These are phyloP conservation scores for Kodamaea plutei DNA, from an alignment of 1,139 yeast genomes.

Conservation along the genomic window DNA sequence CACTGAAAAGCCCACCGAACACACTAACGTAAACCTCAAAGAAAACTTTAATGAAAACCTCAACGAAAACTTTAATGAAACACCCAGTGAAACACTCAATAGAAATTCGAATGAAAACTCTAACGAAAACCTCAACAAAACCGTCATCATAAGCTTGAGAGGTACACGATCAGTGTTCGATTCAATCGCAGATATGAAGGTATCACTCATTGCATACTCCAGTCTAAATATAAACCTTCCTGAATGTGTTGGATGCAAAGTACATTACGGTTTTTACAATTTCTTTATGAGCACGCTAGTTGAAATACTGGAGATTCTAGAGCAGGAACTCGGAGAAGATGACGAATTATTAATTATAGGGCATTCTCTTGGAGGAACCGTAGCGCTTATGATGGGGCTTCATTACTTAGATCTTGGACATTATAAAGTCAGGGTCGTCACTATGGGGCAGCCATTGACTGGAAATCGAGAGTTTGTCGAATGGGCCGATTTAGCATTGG, in stretches of 20 bases:
- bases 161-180: slow-evolving; percentile 50
- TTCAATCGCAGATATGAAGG: slow-evolving; percentile 40
- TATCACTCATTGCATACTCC: slow-evolving; percentile 33
- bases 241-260: slow-evolving; percentile 36
- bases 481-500: slow-evolving; percentile 36
- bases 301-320: slow-evolving; percentile 24
- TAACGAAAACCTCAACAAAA: too few species aligned
- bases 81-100: too few species aligned
- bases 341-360: slow-evolving; percentile 42
- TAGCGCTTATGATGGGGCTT: slow-evolving; percentile 37
- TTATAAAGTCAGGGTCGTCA: slow-evolving; percentile 31
- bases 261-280: slow-evolving; percentile 45
- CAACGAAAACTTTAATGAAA: too few species aligned
- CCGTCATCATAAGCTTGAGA: slow-evolving; percentile 39
- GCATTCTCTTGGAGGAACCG: slow-evolving; percentile 52
- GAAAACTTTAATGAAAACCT: slow-evolving; percentile 27
- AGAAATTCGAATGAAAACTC: too few species aligned
- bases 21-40: too few species aligned
- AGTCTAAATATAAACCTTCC: slow-evolving; percentile 24
- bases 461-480: slow-evolving; percentile 40
- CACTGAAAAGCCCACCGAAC: too few species aligned
- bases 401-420: slow-evolving; percentile 35
- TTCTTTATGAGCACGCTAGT: slow-evolving; percentile 30
- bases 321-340: slow-evolving; percentile 23
- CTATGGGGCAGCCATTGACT: slow-evolving; percentile 51